phyloP scores from a whole-genome alignment of 805 yeast genomes.

The Candida xiaguanensis region DNA sequence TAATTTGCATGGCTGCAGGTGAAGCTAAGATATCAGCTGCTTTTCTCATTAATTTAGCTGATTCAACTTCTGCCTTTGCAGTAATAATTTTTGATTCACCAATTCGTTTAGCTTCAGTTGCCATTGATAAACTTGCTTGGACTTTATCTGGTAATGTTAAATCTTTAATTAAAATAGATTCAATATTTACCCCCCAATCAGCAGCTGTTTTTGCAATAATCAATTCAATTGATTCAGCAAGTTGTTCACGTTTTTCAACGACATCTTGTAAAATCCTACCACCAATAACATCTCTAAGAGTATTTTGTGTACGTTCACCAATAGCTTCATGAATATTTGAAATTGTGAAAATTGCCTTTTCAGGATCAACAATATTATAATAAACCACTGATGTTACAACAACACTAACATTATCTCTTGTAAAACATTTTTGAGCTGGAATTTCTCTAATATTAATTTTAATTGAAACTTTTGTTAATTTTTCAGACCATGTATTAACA shows the following conservation, averaged over 20 bases:
- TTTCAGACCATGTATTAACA: conserved; percentile 64
- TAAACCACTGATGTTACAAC: conserved; percentile 63
- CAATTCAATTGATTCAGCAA: conserved; percentile 60
- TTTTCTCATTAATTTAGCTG: conserved; percentile 72
- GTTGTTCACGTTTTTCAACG: conserved; percentile 68
- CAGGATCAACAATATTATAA: conserved; percentile 65
- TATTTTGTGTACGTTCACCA: conserved; percentile 66
- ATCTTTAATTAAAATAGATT: conserved; percentile 66
- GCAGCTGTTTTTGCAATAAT: conserved; percentile 59
- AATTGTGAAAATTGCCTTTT: conserved; percentile 59
- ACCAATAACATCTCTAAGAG: conserved; percentile 70
- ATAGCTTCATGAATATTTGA: conserved; percentile 52
- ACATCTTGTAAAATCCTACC: conserved; percentile 64
- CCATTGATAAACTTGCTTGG: conserved; percentile 61
- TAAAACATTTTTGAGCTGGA: conserved; percentile 65
- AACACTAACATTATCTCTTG: conserved; percentile 66
- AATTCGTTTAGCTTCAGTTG: conserved; percentile 71
- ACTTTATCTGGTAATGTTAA: conserved; percentile 52
- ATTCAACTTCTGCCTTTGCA: conserved; percentile 72
- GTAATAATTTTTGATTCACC: conserved; percentile 75
- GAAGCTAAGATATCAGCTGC: conserved; percentile 75
- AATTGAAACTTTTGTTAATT: conserved; percentile 46
- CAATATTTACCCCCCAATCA: conserved; percentile 70
- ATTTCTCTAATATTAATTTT: conserved; percentile 59
- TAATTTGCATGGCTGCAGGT: conserved; percentile 73